A percentile compares a stretch with the other conserved stretches of the same genome.
These are phyloP conservation scores for Knoxdaviesia proteae DNA, from an alignment of 2,329 filamentous ascomycete genomes.

Conservation along the genomic window DNA sequence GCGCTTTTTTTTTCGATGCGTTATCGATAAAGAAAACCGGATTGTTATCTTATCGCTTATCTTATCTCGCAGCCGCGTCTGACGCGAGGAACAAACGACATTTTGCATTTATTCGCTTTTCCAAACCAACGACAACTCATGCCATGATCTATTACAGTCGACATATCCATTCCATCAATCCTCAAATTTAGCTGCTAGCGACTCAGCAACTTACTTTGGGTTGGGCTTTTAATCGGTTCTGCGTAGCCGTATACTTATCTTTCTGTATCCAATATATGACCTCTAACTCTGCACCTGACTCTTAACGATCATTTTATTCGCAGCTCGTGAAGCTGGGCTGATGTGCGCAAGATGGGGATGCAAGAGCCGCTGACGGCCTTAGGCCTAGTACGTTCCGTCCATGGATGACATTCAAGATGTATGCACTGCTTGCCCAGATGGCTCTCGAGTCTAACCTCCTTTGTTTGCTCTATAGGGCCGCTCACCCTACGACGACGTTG, in stretches of 20 bases:
- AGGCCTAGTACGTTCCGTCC: slow-evolving; percentile 23
- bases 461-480: slow-evolving; percentile 21
- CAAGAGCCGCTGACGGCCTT: slow-evolving; percentile 34
- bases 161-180: no score
- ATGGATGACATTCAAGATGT: neutral
- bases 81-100: no score
- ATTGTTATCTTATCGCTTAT: slow-evolving; percentile 3
- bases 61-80: no score
- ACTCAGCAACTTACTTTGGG: no score
- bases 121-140: no score
- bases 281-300: neutral
- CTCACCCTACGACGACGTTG: slow-evolving; percentile 37
- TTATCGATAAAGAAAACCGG: slow-evolving; percentile 2
- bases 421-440: slow-evolving; percentile 1
- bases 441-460: neutral
- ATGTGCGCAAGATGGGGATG: slow-evolving; percentile 23
- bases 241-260: no score
- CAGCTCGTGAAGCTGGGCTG: neutral
- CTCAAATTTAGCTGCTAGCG: no score
- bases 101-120: no score
- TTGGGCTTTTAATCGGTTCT: no score
- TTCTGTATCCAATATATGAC: neutral
- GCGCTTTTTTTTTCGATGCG: slow-evolving; percentile 8
- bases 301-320: no score
- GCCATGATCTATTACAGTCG: no score